Conservation (phyloP, 2,329 filamentous ascomycete genomes). For the Lasiodiplodia citricola region DNA sequence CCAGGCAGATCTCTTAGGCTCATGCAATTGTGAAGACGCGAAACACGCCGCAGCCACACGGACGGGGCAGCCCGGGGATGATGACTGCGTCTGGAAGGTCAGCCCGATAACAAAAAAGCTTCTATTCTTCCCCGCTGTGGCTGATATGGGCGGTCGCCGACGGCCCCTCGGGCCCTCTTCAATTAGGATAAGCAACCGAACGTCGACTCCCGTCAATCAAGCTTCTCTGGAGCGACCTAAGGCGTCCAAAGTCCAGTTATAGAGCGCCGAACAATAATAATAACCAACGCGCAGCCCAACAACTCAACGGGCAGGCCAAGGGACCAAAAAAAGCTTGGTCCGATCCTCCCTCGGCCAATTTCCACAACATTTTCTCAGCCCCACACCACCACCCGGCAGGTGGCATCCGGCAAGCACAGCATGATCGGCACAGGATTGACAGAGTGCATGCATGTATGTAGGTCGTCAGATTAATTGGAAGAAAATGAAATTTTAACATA, state of each 20-base stretch:
- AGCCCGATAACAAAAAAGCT: neutral
- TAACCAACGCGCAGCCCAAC: neutral
- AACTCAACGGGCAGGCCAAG: neutral
- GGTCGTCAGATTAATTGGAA: neutral
- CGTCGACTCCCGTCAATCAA: no score
- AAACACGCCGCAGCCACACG: neutral
- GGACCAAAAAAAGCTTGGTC: neutral
- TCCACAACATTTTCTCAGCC: neutral
- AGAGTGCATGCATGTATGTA: neutral
- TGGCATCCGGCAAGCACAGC: neutral
- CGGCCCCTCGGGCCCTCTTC: neutral
- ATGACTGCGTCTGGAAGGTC: neutral
- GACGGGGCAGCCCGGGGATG: neutral
- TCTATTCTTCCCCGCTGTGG: neutral
- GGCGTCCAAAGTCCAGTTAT: neutral
- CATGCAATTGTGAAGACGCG: neutral
- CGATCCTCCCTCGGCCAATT: constrained; percentile 6
- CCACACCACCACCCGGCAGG: neutral
- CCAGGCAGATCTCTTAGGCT: no score
- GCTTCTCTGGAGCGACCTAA: neutral
- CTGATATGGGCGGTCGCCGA: no score
- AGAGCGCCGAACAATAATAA: neutral
- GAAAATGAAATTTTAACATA: neutral
- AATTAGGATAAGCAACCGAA: neutral
- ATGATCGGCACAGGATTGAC: neutral